These are phyloP conservation scores for Cylindrodendrum hubeiense DNA, from an alignment of 2,329 filamentous ascomycete genomes.

Conservation along the genomic window DNA sequence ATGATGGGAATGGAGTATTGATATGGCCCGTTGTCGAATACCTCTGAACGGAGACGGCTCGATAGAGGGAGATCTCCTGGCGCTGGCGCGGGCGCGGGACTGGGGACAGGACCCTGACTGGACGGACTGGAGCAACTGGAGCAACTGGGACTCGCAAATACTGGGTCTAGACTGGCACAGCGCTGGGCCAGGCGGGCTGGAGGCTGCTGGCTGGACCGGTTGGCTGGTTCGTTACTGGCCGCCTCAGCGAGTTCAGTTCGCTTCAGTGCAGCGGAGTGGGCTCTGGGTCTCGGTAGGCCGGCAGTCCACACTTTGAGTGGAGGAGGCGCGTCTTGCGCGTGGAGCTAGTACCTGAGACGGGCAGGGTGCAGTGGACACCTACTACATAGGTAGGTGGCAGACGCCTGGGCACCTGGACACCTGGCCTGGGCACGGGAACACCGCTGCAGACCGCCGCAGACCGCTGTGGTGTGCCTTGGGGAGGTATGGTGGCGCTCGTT, in stretches of 20 bases:
- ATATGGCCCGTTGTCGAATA: constrained; percentile 13
- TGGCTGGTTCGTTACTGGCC: background rate
- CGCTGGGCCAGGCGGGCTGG: background rate
- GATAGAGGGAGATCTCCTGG: constrained; percentile 1
- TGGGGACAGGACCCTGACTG: background rate
- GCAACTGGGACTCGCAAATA: background rate
- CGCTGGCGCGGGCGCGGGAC: background rate
- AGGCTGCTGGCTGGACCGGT: constrained; percentile 11
- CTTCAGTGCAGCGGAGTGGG: constrained; percentile 12
- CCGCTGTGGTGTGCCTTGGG: no score
- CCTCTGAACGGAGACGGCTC: background rate
- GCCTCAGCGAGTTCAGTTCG: background rate
- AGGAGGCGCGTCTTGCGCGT: constrained; percentile 3
- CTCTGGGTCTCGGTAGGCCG: background rate
- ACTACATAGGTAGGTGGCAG: no score
- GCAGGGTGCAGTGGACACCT: background rate
- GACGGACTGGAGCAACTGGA: background rate
- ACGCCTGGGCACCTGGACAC: background rate
- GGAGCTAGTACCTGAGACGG: constrained; percentile 22
- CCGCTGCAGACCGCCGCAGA: no score
- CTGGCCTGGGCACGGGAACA: no score
- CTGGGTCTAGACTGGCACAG: background rate
- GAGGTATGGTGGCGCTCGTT: no score
- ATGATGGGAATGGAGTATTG: constrained; percentile 29
- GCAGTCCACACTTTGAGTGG: background rate